These are phyloP conservation scores for Coemansia sp. DNA, from an alignment of 192 early-diverging fungal genomes.

Conservation along the genomic window DNA sequence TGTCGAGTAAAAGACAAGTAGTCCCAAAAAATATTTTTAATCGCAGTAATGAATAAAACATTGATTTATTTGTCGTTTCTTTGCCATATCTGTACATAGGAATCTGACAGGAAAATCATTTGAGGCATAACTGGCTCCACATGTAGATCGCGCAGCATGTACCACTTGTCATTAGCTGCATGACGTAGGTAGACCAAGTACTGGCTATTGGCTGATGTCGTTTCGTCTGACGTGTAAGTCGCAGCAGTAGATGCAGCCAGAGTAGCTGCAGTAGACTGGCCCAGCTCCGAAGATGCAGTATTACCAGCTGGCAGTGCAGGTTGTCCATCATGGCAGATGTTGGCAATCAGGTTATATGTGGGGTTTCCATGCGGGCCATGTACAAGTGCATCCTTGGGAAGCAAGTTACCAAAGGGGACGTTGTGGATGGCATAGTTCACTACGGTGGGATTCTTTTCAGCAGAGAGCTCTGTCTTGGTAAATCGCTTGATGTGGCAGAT, in stretches of 20 bases:
- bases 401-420: constrained; percentile 77
- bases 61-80: background rate
- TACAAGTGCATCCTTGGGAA: constrained; percentile 56
- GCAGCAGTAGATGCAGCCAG: background rate
- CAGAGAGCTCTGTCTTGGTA: constrained; percentile 77
- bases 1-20: background rate
- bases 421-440: constrained; percentile 92
- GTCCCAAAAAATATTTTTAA: background rate
- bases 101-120: constrained; percentile 91
- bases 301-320: constrained; percentile 26
- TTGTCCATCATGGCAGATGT: constrained; percentile 89
- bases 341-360: constrained; percentile 84
- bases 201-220: constrained; percentile 61
- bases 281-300: background rate
- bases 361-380: constrained; percentile 33
- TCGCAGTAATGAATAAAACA: background rate
- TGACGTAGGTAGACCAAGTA: constrained; percentile 86
- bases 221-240: constrained; percentile 15
- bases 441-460: constrained; percentile 96
- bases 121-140: constrained; percentile 93
- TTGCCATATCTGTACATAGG: constrained; percentile 81
- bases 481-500: constrained; percentile 94
- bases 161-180: constrained; percentile 86
- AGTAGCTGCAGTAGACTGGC: background rate
- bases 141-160: constrained; percentile 90